Evolutionary conservation across 192 early-diverging fungal genomes (phyloP), one percentile per base, ranked within the genome.

Genomic region (Linnemannia zychae): DNA sequence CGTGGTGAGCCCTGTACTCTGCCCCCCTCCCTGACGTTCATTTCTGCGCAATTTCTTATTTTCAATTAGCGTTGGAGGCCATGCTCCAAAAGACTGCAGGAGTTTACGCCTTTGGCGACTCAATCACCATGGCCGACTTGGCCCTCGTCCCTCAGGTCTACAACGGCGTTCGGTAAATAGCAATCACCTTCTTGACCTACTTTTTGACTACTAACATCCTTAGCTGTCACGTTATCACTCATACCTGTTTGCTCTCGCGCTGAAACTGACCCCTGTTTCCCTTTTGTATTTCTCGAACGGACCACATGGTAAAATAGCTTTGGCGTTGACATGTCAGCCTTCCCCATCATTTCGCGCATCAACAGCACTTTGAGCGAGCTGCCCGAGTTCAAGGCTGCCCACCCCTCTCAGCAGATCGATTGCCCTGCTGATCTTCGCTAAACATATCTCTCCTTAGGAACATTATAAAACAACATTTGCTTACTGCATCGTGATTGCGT

Each of bases 111-210:
- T 91, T 95, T 40, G 97, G 97, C 38, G 94, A 98, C 80, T 46
- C 91, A 20, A 89, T 99, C 48, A 96, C 96, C 1, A 80, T 98
- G 78, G 97, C 97, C 0, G 97, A 99, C 82, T 84, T 95, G 31
- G 91, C 89, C 71, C 88, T 99, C 46, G 89, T 94, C 7, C 95
- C 97, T 13, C 96, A 97, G 82, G 90, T 93, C 38, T 93, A 87
- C 78, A 97, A 98, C 79, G 97, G 94, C 1, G 72, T 85, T 65
- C 87, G 95, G 91, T 96, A 88, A 69, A 85, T n/a, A n/a, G n/a
- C n/a, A n/a, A n/a, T n/a, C n/a, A n/a, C n/a, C n/a, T n/a, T n/a
- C n/a, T n/a, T n/a, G n/a, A n/a, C n/a, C n/a, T n/a, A n/a, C n/a
- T n/a, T n/a, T n/a, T n/a, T n/a, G n/a, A n/a, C n/a, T n/a, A n/a